These are phyloP conservation scores for Chlorella sorokiniana DNA, from an alignment of 139 green algal species.

Conservation along the genomic window DNA sequence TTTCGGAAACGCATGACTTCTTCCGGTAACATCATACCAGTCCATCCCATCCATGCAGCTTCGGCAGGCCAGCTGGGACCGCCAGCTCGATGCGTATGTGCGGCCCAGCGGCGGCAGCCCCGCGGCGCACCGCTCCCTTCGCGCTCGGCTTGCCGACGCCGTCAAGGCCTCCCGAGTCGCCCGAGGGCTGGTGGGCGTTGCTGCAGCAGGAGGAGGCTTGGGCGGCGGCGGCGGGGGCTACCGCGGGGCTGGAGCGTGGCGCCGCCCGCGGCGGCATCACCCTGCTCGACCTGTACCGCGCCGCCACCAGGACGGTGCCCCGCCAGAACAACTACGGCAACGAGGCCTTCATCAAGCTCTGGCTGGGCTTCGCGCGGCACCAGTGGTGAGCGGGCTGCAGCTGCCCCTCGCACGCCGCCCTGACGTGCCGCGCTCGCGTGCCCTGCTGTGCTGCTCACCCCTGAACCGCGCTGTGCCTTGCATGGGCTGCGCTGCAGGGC, in stretches of 20 bases:
- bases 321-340: conserved; percentile 57
- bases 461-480: neutral
- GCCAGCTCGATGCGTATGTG: conserved; percentile 17
- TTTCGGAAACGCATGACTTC: too few relatives aligned
- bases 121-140: neutral
- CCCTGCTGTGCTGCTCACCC: neutral
- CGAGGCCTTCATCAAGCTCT: conserved; percentile 73
- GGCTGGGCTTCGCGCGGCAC: conserved; percentile 76
- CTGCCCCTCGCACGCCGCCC: neutral
- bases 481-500: neutral
- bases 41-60: neutral
- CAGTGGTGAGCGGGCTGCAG: conserved; percentile 62
- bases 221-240: neutral
- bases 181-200: conserved; percentile 64
- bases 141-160: neutral
- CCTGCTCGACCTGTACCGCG: conserved; percentile 74
- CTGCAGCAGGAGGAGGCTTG: conserved; percentile 57
- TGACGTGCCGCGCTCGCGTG: neutral
- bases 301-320: conserved; percentile 73
- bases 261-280: conserved; percentile 2
- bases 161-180: conserved; percentile 9
- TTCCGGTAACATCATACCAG: too few relatives aligned
- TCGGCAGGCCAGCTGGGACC: conserved; percentile 4
- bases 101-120: neutral
- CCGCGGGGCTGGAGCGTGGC: neutral